A percentile compares a stretch with the other conserved stretches of the same genome.
Conservation (phyloP, 208 protist species). For the Balamuthia mandrillaris region DNA sequence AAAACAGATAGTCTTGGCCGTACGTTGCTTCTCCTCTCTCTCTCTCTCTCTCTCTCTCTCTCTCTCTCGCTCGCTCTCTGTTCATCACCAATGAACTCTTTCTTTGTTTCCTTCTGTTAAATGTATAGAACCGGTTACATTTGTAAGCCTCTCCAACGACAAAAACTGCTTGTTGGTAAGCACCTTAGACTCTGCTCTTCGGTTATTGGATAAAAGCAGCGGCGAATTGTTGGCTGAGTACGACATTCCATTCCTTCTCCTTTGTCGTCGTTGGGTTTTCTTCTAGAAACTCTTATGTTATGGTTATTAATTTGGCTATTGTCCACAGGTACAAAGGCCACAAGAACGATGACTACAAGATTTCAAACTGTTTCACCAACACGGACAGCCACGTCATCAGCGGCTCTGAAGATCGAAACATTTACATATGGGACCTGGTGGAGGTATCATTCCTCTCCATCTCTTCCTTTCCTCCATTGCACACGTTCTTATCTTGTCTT, state of each 20-base stretch:
- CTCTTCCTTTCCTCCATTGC: neutral
- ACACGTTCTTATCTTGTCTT: neutral
- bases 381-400: slow-evolving; percentile 40
- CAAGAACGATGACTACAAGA: slow-evolving; percentile 44
- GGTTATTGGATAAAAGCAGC: slow-evolving; percentile 34
- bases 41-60: neutral
- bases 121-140: slow-evolving; percentile 24
- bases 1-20: slow-evolving; percentile 27
- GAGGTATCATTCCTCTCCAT: neutral
- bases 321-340: slow-evolving; percentile 19
- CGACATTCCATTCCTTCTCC: neutral
- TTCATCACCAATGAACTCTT: neutral
- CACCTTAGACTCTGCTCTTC: slow-evolving; percentile 30
- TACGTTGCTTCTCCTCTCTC: neutral
- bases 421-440: slow-evolving; percentile 49
- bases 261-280: neutral
- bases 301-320: no score
- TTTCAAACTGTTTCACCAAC: slow-evolving; percentile 29
- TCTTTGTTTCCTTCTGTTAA: neutral
- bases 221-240: slow-evolving; percentile 37
- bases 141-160: slow-evolving; percentile 38
- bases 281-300: neutral
- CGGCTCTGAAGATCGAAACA: slow-evolving; percentile 42
- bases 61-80: neutral
- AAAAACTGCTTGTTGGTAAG: slow-evolving; percentile 35